phyloP scores from a whole-genome alignment of 345 rosid species.

The Arabidopsis suecica region DNA sequence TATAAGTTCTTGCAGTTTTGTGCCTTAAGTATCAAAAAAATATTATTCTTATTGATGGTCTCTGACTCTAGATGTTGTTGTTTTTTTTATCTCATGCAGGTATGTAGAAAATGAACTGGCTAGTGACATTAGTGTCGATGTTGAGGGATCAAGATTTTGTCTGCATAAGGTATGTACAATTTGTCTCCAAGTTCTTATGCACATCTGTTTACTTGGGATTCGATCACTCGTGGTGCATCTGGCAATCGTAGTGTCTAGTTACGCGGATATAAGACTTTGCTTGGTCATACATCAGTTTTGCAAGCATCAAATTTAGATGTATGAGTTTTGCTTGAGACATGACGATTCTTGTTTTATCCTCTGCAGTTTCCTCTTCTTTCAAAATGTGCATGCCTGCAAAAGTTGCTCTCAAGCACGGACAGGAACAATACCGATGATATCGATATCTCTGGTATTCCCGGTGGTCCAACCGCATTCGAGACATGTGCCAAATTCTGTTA shows the following conservation, averaged over 20 bases:
- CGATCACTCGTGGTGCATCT: no score
- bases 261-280: no score
- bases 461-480: slow-evolving; percentile 82
- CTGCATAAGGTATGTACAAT: slow-evolving; percentile 73
- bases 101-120: slow-evolving; percentile 76
- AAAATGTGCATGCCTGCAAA: slow-evolving; percentile 69
- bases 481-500: slow-evolving; percentile 87
- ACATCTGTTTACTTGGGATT: neutral
- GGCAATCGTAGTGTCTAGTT: no score
- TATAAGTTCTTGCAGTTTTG: neutral
- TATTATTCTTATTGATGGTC: neutral
- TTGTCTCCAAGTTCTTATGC: neutral
- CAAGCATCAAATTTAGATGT: neutral
- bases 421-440: slow-evolving; percentile 59
- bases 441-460: slow-evolving; percentile 73
- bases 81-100: slow-evolving; percentile 47
- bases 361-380: slow-evolving; percentile 89
- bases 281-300: neutral
- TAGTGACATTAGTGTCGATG: slow-evolving; percentile 62
- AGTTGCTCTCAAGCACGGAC: slow-evolving; percentile 52
- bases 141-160: slow-evolving; percentile 67
- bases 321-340: neutral
- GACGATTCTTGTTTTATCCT: slow-evolving; percentile 25
- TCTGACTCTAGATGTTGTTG: slow-evolving; percentile 1
- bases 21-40: neutral